Evolutionary conservation across 208 protist genomes (phyloP).

Genomic region (Wallacemonas collosoma): DNA sequence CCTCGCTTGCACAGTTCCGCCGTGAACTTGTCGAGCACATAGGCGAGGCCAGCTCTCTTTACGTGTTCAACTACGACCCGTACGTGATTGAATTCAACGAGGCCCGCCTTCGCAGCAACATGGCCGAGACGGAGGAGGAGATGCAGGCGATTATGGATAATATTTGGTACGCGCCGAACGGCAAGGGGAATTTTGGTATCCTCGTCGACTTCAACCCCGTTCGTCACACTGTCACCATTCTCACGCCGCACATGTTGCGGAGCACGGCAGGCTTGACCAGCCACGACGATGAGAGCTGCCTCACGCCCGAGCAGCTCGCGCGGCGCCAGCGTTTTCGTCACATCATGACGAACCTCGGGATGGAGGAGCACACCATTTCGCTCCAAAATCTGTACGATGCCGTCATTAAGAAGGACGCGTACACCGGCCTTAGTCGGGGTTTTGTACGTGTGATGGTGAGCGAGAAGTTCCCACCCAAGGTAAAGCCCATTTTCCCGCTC

Average conservation of each 20-base stretch:
- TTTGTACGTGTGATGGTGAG: slow-evolving; percentile 88
- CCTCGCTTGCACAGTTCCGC: slow-evolving; percentile 73
- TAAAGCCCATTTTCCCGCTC: slow-evolving; percentile 82
- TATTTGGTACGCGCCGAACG: slow-evolving; percentile 45
- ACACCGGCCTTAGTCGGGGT: slow-evolving; percentile 74
- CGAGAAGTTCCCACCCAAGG: slow-evolving; percentile 41
- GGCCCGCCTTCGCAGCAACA: slow-evolving; percentile 70
- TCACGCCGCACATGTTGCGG: slow-evolving; percentile 55
- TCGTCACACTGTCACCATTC: slow-evolving; percentile 59
- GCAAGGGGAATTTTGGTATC: slow-evolving; percentile 72
- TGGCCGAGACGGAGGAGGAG: slow-evolving; percentile 76
- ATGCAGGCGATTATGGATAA: slow-evolving; percentile 35
- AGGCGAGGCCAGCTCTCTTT: slow-evolving; percentile 55
- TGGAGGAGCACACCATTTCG: slow-evolving; percentile 74
- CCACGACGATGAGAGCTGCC: slow-evolving; percentile 4
- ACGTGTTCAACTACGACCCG: slow-evolving; percentile 90
- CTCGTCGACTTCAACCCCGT: slow-evolving; percentile 77
- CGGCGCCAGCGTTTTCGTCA: slow-evolving; percentile 27
- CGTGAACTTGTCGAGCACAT: slow-evolving; percentile 74
- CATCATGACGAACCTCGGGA: slow-evolving; percentile 45
- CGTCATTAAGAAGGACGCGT: slow-evolving; percentile 57
- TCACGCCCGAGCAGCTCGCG: background rate
- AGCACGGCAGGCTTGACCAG: background rate
- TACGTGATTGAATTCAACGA: slow-evolving; percentile 86
- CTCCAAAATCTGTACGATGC: slow-evolving; percentile 85